Conservation (phyloP, 2,329 filamentous ascomycete genomes). For the Mycosphaerella sp. region DNA sequence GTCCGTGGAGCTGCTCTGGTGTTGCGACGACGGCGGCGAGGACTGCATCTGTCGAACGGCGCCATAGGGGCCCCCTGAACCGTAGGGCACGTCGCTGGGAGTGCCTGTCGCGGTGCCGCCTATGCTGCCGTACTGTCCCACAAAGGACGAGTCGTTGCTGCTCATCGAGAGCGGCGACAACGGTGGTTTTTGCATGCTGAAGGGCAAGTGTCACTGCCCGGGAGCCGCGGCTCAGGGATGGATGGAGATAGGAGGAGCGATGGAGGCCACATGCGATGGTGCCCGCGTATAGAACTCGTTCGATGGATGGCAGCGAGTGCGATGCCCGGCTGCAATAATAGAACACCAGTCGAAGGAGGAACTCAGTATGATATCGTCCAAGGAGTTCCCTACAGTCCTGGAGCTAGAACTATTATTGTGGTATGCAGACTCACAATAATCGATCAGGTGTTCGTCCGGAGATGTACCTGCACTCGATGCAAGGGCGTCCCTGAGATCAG, state of each 20-base stretch:
- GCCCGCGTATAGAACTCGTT: not conserved
- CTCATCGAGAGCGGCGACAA: conserved; percentile 74
- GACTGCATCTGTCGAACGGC: conserved; percentile 27
- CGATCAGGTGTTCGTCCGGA: conserved; percentile 17
- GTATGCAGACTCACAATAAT: not conserved
- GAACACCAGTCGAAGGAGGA: no score
- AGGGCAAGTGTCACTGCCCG: not conserved
- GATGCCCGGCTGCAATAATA: no score
- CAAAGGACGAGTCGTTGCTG: conserved; percentile 60
- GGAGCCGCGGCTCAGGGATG: conserved; percentile 7
- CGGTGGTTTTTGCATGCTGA: conserved; percentile 14
- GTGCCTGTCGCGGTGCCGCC: conserved; percentile 17
- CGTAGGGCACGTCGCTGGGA: conserved; percentile 25
- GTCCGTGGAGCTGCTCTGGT: conserved; percentile 37
- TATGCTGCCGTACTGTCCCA: conserved; percentile 25
- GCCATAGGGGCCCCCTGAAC: conserved; percentile 28
- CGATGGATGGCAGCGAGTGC: not conserved
- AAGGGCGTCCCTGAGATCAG: conserved; percentile 7
- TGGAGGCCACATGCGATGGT: not conserved
- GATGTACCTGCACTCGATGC: conserved; percentile 13
- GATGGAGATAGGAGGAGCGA: not conserved
- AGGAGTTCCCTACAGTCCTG: no score
- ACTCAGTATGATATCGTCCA: no score
- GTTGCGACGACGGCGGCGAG: conserved; percentile 35
- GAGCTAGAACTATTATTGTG: not conserved